These are phyloP conservation scores for Penicillium lividum DNA, from an alignment of 495 filamentous ascomycete genomes.

Conservation along the genomic window DNA sequence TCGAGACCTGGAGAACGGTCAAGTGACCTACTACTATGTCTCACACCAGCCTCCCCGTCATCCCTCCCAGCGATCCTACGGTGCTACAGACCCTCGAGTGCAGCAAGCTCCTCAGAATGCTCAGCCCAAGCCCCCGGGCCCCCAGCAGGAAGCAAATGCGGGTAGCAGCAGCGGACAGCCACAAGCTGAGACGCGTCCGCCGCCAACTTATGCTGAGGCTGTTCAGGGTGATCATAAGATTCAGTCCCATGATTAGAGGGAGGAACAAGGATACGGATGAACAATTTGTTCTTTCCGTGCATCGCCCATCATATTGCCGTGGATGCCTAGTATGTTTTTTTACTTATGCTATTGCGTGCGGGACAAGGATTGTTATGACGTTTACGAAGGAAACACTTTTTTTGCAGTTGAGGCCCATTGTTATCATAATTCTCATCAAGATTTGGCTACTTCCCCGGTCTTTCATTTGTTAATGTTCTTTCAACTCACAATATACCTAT, in stretches of 20 bases:
- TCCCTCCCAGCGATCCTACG: constrained; percentile 42
- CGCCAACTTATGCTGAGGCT: constrained; percentile 83
- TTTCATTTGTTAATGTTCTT: not conserved
- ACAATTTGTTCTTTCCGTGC: not conserved
- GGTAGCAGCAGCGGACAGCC: constrained; percentile 36
- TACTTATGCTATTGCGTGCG: not conserved
- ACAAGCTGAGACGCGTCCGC: constrained; percentile 42
- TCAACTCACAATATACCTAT: not conserved
- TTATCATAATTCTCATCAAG: not conserved
- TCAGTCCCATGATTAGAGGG: constrained; percentile 64
- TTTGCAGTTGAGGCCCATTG: not conserved
- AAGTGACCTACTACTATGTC: constrained; percentile 73
- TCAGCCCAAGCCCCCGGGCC: constrained; percentile 15
- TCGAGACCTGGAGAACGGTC: constrained; percentile 47
- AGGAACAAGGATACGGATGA: not conserved
- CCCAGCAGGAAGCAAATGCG: constrained; percentile 23
- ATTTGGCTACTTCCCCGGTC: constrained; percentile 9
- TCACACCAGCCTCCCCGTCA: constrained; percentile 45
- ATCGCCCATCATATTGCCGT: not conserved
- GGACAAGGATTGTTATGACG: constrained; percentile 15
- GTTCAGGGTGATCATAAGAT: constrained; percentile 88
- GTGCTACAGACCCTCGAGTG: constrained; percentile 33
- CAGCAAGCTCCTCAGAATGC: constrained; percentile 29
- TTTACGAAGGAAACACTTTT: constrained; percentile 21
- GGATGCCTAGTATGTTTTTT: constrained; percentile 1